Base-by-base conservation (phyloP, 75 land plant genomes). In the Selaginella moellendorffii region DNA sequence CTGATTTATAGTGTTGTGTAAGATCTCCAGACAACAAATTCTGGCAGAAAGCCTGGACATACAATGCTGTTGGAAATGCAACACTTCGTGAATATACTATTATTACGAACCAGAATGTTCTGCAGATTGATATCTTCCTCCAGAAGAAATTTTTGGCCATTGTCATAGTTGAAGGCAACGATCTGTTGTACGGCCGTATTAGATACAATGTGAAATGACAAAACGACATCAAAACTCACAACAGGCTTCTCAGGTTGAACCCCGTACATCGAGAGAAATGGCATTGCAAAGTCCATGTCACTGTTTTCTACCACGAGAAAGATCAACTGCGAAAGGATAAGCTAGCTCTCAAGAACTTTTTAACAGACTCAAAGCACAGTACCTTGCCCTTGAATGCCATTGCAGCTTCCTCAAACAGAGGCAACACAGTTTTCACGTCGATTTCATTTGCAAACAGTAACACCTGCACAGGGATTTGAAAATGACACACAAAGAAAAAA, bases 251-350 rank as follows among this genome's bases (percentile, higher is more conserved):
- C 59, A 31, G 90, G 52, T 30, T 85, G 91, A 19, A 89, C 66
- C n/a, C 98, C 96, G 77, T 76, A 85, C 29, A 93, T 58, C 54
- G 83, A 75, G 54, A 93, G 70, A 66, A 81, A 81, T 5, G 98
- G 98, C 67, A 74, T 83, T 66, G 98, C 79, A 73, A 89, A 86
- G 64, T 93, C 81, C 8, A 83, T 85, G 66, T 93, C 87, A n/a
- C 62, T 36, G 26, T 75, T 65, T 67, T 93, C 90, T 19, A 86
- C 73, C 52, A 65, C 65, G 20, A 89, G 60, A 72, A 93, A 82
- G 78, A 93, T 68, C 52, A 92, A 76, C 97, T 92, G 82, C 66
- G 76, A 1, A 20, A 18, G 69, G 31, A 51, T 26, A 58, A 46
- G 52, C 21, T 66, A n/a, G n/a, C n/a, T n/a, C n/a, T n/a, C n/a